These are phyloP conservation scores for Ceratobasidium sp. DNA, from an alignment of 1,284 basidiomycete genomes.

Conservation along the genomic window DNA sequence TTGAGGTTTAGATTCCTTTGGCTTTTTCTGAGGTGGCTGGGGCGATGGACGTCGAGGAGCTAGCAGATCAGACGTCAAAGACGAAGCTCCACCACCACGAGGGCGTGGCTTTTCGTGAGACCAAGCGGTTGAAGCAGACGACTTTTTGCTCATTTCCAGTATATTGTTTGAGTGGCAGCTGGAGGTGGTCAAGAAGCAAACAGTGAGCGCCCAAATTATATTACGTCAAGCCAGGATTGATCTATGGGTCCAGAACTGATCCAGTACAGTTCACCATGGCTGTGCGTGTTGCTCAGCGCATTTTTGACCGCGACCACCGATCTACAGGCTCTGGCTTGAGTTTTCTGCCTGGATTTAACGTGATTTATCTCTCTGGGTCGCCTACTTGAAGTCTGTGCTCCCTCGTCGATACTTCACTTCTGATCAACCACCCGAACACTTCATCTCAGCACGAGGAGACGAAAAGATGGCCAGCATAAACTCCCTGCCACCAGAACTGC, in stretches of 20 bases:
- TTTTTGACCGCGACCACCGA: background rate
- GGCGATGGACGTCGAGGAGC: conserved; percentile 24
- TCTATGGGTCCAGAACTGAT: background rate
- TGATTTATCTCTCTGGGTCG: too few relatives aligned
- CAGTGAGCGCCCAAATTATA: background rate
- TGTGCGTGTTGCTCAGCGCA: conserved; percentile 1
- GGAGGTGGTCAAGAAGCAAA: background rate
- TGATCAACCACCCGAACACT: too few relatives aligned
- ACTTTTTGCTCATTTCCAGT: background rate
- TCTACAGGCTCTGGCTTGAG: too few relatives aligned
- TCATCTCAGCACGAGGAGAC: too few relatives aligned
- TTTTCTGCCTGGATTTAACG: too few relatives aligned
- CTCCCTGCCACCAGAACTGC: conserved; percentile 15
- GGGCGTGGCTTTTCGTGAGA: background rate
- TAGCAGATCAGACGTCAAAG: conserved; percentile 27
- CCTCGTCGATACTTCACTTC: too few relatives aligned
- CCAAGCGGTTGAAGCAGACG: conserved; percentile 35
- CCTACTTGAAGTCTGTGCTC: too few relatives aligned
- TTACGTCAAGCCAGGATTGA: background rate
- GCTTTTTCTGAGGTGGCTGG: conserved; percentile 16
- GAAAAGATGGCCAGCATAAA: conserved; percentile 6
- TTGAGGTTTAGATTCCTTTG: conserved; percentile 13
- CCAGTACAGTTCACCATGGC: background rate
- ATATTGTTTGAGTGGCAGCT: background rate
- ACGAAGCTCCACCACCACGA: conserved; percentile 12